A percentile compares a stretch with the other conserved stretches of the same genome.
phyloP scores from a whole-genome alignment of 1,139 yeast species.

The Hyphopichia wangnamkhiaoensis region DNA sequence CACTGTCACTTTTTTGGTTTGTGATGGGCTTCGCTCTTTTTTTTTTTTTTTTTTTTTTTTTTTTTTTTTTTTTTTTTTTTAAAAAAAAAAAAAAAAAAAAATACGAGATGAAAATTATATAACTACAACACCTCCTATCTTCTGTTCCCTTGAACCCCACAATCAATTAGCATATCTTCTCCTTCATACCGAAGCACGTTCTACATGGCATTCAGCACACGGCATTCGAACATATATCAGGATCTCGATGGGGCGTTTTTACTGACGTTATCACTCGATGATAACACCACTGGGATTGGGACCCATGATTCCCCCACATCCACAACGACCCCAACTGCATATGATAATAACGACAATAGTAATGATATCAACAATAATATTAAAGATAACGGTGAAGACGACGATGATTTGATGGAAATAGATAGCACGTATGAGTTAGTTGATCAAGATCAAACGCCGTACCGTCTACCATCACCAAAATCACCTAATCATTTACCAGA shows the following conservation, averaged over 20 bases:
- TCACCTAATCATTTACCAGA: no score
- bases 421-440: conserved; percentile 10
- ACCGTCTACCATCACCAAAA: conserved; percentile 9
- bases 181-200: neutral
- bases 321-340: no score
- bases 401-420: conserved; percentile 18
- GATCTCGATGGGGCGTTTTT: conserved; percentile 29
- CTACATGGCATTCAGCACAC: neutral
- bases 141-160: no score
- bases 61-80: neutral
- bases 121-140: no score
- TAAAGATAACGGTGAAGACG: conserved; percentile 4
- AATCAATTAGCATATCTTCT: neutral
- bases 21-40: neutral
- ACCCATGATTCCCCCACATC: neutral
- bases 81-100: no score
- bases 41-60: neutral
- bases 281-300: neutral
- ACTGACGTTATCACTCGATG: conserved; percentile 28
- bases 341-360: no score
- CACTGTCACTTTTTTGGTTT: neutral
- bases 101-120: no score
- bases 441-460: conserved; percentile 4
- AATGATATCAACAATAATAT: neutral
- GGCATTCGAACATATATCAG: conserved; percentile 1